Base-by-base conservation (phyloP, 2,329 filamentous ascomycete genomes). In the Rhinocladiella similis region DNA sequence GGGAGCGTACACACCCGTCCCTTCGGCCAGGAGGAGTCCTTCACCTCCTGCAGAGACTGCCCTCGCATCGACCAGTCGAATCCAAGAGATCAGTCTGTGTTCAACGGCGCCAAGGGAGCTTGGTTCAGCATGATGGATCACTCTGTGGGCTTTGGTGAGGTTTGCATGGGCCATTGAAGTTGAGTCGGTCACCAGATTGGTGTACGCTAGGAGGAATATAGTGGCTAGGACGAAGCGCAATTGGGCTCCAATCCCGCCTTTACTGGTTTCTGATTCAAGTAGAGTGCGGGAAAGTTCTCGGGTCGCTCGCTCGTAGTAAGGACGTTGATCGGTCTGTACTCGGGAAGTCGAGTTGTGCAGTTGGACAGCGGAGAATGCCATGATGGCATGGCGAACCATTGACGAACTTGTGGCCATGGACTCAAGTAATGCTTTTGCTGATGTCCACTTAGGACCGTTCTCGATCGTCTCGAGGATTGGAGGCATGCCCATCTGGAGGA, bases 31-130 rank as follows among this genome's bases (percentile, higher is more conserved):
- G 52, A 83, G 82, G 1, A 82, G 68, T 0, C 81, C 81, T 53
- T 83, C 80, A 1, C 81, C 80, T 2, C 81, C 81, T 1, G 80
- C 81, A 2, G 79, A 80, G 12, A 83, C 80, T 3, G 81, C 80
- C 9, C 80, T 73, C 1, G 78, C 80, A 60, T 83, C 81, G 2
- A 84, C 72, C 2, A 83, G 70, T 3, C 80, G 77, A 35, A 83
- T 74, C 81, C 80, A 84, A 2, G 77, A 77, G 33, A 84, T 71
- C 0, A 83, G 63, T 7, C 79, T 75, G 57, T 76, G 74, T 61
- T 83, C 80, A 2, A 74, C 16, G 50, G 18, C 14, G 49, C 52
- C 20, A 56, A 56, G n/a, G 13, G 43, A 5, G 74, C 16, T 73
- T 69, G 19, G 72, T 73, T n/a, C 13, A 22, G 38, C n/a, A 66